Evolutionary conservation across 2,329 filamentous ascomycete species (phyloP).

Genomic region (Botrytis hyacinthi): DNA sequence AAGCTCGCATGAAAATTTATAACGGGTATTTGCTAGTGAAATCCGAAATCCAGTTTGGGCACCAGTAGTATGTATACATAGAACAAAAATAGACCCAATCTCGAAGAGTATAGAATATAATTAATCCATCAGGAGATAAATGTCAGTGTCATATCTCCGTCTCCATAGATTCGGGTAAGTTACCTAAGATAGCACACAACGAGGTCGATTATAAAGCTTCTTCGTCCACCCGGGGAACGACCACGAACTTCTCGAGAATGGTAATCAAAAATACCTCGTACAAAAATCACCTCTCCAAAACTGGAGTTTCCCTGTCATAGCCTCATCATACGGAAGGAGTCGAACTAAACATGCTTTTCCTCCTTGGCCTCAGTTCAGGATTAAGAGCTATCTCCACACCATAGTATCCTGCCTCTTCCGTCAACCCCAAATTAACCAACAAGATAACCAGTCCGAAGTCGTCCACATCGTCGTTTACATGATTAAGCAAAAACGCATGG

Average conservation of each 20-base stretch:
- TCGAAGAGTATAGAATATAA: background rate
- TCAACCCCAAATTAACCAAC: conserved; percentile 1
- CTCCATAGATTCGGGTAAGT: background rate
- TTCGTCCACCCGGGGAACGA: too few species aligned
- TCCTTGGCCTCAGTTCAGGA: background rate
- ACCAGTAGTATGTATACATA: background rate
- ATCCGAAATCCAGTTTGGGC: background rate
- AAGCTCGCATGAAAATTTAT: background rate
- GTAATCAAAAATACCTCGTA: background rate
- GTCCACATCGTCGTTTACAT: background rate
- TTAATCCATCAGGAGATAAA: background rate
- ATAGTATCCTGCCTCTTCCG: background rate
- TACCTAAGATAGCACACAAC: background rate
- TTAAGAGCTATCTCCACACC: background rate
- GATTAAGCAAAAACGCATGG: background rate
- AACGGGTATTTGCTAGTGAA: background rate
- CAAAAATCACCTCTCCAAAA: background rate
- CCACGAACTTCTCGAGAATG: background rate
- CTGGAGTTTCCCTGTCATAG: background rate
- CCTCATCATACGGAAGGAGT: background rate
- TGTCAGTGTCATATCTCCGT: background rate
- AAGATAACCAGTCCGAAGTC: background rate
- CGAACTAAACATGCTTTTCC: background rate
- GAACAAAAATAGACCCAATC: background rate
- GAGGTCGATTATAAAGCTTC: background rate